Base-by-base conservation (phyloP, 2,329 filamentous ascomycete species). In the Alternaria alternata region DNA sequence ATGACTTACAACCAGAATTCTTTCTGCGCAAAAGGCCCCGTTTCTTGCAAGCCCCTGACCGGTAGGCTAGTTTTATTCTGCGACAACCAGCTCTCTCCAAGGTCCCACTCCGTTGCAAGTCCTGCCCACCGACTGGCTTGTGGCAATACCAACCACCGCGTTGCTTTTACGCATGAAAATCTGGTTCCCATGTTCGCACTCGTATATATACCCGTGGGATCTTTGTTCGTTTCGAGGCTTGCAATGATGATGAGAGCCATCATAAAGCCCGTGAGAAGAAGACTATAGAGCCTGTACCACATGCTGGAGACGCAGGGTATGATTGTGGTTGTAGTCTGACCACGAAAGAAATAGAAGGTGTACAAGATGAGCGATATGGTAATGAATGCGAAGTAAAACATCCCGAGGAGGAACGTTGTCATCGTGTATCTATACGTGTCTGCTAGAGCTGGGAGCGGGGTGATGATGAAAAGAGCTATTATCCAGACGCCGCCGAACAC, bases 241-340 rank as follows among this genome's bases (percentile, higher is more conserved):
- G 57, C 59, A 30, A 63, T 16, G 8, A 57, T 24, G 9, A 67
- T 48, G 22, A 63, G 11, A 6, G 39, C 54, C 4, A 61, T 1
- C 41, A 59, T 48, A 20, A 59, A 42, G 3, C 14, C 39, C 7
- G 63, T 30, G n/a, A 63, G 24, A 12, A 57, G n/a, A 5, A 65
- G 3, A 7, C 59, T 66, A 24, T 68, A 66, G 11, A 65, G 20
- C 47, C 55, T 64, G 47, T 68, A 65, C 62, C 64, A 65, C 12
- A 32, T 48, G 18, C 34, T 60, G 1, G 59, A 60, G 26, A 65
- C 46, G 26, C 61, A 63, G 9, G 64, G 64, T 4, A 66, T 34
- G 14, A 68, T 51, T 3, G 59, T 63, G 22, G 57, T 63, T 14
- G 59, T 63, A 4, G 57, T 66, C 26, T 57, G 54, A 3, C 52